Base-by-base conservation (phyloP, 2,329 filamentous ascomycete species). In the Hymenoscyphus linearis region DNA sequence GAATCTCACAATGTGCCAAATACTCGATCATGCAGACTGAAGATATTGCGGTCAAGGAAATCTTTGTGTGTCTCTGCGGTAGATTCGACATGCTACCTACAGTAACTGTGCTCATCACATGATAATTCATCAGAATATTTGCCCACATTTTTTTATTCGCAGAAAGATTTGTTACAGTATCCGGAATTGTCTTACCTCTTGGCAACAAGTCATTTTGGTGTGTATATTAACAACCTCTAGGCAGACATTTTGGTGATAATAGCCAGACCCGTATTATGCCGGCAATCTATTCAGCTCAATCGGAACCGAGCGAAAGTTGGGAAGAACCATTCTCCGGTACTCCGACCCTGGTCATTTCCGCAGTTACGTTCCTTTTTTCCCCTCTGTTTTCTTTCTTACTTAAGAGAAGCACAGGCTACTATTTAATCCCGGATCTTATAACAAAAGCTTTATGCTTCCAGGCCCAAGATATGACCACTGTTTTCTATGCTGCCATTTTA, bases 191-290 rank as follows among this genome's bases (percentile, higher is more conserved):
- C 52, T 26, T 55, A 34, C 31, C 44, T 55, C 57, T 60, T 40
- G 59, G 37, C 56, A 36, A 27, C 14, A 57, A 57, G 40, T 53
- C 53, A 52, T 53, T 40, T 50, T 52, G 52, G 27, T 44, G n/a
- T 57, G 31, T 26, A 60, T 53, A 60, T 60, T 60, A 59, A 57
- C 18, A 22, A 31, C 3, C 44, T 56, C 59, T 31, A 60, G 59
- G 59, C 59, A 60, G 59, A 60, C 59, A 57, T 52, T 44, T 40
- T 40, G n/a, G 40, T 47, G 40, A 44, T 22, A 36, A 52, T 27
- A 57, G 16, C 53, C 59, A 60, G 37, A 52, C 40, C 54, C 54
- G 31, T 37, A 12, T 27, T 52, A 57, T 44, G 36, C 40, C 54
- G 53, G 59, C 16, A 57, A 16, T 44, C n/a, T 22, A 13, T 22